phyloP scores from a whole-genome alignment of 306 rosid genomes.

The Quercus robur region DNA sequence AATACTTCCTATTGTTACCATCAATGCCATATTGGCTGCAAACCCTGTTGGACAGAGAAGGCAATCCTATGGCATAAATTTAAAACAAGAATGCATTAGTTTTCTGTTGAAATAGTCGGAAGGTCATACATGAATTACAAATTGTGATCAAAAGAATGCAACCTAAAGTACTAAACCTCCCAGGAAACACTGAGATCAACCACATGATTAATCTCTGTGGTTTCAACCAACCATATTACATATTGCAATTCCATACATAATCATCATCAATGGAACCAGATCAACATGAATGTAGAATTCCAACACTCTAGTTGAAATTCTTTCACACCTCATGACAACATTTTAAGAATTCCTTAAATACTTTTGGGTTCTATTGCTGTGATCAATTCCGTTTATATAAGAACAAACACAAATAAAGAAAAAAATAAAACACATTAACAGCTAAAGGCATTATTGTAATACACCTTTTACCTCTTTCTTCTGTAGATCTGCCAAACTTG shows the following conservation, averaged over 20 bases:
- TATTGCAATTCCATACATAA: background rate
- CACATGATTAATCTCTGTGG: background rate
- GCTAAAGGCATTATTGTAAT: too few relatives aligned
- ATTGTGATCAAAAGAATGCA: background rate
- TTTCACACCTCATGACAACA: background rate
- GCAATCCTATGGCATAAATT: constrained; percentile 82
- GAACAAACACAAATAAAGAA: too few relatives aligned
- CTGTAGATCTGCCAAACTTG: too few relatives aligned
- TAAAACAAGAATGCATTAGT: constrained; percentile 44
- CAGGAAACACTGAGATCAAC: background rate
- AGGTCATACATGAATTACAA: background rate
- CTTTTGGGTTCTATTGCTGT: constrained; percentile 1
- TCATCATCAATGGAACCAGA: background rate
- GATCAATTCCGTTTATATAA: background rate
- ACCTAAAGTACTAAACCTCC: background rate
- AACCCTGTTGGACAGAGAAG: constrained; percentile 98
- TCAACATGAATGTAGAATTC: background rate
- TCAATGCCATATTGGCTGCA: constrained; percentile 96
- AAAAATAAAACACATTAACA: too few relatives aligned
- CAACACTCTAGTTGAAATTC: background rate
- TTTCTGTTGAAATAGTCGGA: constrained; percentile 14
- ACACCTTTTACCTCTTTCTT: too few relatives aligned
- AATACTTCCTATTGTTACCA: constrained; percentile 79
- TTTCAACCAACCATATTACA: background rate
- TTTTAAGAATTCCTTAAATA: background rate